These are phyloP conservation scores for Eucalyptus pauciflora DNA, from an alignment of 345 rosid genomes.

Conservation along the genomic window DNA sequence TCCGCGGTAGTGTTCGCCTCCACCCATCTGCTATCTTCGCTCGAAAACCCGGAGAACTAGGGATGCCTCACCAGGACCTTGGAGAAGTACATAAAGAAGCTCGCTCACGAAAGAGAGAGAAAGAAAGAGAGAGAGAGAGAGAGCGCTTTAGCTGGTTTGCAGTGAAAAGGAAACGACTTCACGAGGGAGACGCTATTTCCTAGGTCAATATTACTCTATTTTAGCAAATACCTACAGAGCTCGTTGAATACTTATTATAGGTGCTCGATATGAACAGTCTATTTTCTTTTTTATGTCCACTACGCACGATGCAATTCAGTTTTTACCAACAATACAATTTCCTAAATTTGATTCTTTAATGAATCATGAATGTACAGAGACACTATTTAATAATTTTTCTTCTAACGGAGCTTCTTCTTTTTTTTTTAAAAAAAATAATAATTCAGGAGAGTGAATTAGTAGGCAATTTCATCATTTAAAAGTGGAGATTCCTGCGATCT, in stretches of 20 bases:
- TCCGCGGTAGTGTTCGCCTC: not conserved
- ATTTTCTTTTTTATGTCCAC: not conserved
- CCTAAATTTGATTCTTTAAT: not conserved
- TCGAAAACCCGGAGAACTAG: not conserved
- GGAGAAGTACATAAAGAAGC: not conserved
- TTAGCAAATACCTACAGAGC: too few relatives aligned
- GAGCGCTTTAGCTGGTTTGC: not conserved
- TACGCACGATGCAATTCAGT: not conserved
- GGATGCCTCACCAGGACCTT: not conserved
- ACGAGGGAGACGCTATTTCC: not conserved
- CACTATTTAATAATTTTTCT: not conserved
- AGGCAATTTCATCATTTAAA: not conserved
- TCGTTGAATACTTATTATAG: not conserved
- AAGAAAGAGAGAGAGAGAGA: not conserved
- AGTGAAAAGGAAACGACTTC: not conserved
- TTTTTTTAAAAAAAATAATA: too few relatives aligned
- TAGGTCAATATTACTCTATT: not conserved
- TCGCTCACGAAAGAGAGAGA: not conserved
- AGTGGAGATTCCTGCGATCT: accelerated
- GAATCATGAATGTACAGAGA: accelerated
- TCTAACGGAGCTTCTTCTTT: accelerated
- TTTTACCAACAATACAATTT: not conserved
- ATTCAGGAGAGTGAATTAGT: not conserved
- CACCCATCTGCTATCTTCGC: not conserved
- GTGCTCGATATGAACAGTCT: not conserved